Conservation (phyloP, 495 filamentous ascomycete genomes). For the Aspergillus cavernicola region DNA sequence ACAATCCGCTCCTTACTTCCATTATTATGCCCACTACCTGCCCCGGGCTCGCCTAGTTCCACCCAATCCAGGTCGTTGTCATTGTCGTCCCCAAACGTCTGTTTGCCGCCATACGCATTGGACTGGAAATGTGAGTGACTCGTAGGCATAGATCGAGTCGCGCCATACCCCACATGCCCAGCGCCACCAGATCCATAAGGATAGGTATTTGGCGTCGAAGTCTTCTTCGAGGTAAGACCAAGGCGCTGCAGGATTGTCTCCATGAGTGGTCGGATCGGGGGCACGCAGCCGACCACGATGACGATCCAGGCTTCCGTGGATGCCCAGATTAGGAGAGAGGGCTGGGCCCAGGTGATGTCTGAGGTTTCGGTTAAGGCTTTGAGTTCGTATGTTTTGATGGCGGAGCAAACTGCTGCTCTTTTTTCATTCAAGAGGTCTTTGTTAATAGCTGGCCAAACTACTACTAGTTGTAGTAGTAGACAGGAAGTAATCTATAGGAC, state of each 20-base stretch:
- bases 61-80: background rate
- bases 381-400: conserved; percentile 24
- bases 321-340: conserved; percentile 26
- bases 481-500: background rate
- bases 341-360: conserved; percentile 22
- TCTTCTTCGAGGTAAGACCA: conserved; percentile 14
- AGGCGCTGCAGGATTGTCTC: conserved; percentile 12
- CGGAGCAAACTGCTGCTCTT: conserved; percentile 23
- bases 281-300: conserved; percentile 26
- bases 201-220: background rate
- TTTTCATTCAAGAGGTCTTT: too few relatives aligned
- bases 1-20: background rate
- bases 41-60: background rate
- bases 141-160: background rate
- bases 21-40: background rate
- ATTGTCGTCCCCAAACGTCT: background rate
- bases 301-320: conserved; percentile 28
- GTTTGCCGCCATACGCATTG: background rate
- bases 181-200: background rate
- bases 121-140: background rate
- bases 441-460: too few relatives aligned
- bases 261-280: conserved; percentile 24
- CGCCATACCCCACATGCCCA: background rate
- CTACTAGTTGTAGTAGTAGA: background rate
- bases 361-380: conserved; percentile 16